Evolutionary conservation across 1,284 basidiomycete genomes (phyloP).

Genomic region (Puccinia novopanici): DNA sequence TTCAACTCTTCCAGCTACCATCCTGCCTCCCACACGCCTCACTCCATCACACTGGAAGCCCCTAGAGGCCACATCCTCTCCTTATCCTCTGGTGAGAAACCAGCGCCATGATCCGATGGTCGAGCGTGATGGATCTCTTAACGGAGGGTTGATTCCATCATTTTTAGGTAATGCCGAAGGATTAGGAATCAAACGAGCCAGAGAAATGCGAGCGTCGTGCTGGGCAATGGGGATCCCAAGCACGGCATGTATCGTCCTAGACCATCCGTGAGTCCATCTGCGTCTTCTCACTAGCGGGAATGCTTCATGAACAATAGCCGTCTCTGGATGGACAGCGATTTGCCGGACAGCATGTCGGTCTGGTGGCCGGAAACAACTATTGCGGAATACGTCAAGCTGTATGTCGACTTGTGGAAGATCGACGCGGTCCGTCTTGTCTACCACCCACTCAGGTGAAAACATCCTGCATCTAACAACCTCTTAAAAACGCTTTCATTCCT

Average conservation of each 20-base stretch:
- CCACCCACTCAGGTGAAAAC: not conserved
- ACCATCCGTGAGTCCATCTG: slow-evolving; percentile 50
- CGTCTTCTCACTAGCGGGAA: no score
- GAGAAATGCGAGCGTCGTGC: slow-evolving; percentile 46
- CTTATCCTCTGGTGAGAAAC: slow-evolving; percentile 38
- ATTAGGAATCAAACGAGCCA: slow-evolving; percentile 34
- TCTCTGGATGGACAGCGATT: no score
- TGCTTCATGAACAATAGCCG: no score
- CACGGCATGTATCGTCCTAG: slow-evolving; percentile 29
- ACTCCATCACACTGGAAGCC: no score
- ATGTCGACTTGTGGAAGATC: no score
- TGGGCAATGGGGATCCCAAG: slow-evolving; percentile 40
- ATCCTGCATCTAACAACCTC: not conserved
- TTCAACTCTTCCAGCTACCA: no score
- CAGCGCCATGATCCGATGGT: no score
- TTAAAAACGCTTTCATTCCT: not conserved
- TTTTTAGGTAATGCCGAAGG: slow-evolving; percentile 42
- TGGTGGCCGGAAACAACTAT: no score
- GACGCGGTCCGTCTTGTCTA: slow-evolving; percentile 26
- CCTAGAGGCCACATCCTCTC: no score
- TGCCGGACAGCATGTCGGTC: no score
- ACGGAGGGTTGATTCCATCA: not conserved
- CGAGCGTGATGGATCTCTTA: not conserved
- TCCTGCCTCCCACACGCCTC: no score
- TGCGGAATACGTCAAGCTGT: no score